Conservation (phyloP, 2,329 filamentous ascomycete genomes). For the Alternaria longipes region DNA sequence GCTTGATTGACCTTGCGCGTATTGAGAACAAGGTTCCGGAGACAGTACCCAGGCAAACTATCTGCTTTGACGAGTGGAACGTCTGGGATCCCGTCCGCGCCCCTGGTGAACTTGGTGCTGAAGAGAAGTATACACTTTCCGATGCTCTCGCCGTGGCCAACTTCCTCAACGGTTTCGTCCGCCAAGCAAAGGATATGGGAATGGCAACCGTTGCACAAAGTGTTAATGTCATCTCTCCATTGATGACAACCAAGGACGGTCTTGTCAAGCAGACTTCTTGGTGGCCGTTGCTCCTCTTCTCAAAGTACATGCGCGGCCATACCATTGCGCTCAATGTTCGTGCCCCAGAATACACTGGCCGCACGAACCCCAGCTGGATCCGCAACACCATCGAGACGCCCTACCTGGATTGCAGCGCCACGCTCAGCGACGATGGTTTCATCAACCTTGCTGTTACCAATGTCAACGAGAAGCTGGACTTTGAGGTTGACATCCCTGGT, state of each 20-base stretch:
- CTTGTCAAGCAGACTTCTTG: slow-evolving; percentile 76
- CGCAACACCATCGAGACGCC: slow-evolving; percentile 72
- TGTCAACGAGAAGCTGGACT: slow-evolving; percentile 67
- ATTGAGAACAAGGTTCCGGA: slow-evolving; percentile 72
- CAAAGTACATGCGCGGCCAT: slow-evolving; percentile 76
- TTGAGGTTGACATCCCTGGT: slow-evolving; percentile 68
- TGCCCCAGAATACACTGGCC: slow-evolving; percentile 70
- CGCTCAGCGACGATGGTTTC: slow-evolving; percentile 66
- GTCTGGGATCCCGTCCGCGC: slow-evolving; percentile 80
- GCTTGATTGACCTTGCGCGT: slow-evolving; percentile 76
- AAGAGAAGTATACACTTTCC: slow-evolving; percentile 75
- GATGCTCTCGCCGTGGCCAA: slow-evolving; percentile 78
- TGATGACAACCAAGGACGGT: slow-evolving; percentile 74
- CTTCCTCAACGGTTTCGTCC: slow-evolving; percentile 79
- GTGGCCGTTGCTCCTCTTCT: slow-evolving; percentile 77
- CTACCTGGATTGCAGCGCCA: slow-evolving; percentile 74
- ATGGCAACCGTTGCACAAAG: slow-evolving; percentile 83
- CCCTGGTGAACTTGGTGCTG: slow-evolving; percentile 74
- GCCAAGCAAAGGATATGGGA: slow-evolving; percentile 74
- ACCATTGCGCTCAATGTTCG: slow-evolving; percentile 73
- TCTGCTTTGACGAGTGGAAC: slow-evolving; percentile 89
- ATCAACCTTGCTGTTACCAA: slow-evolving; percentile 78
- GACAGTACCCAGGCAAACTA: slow-evolving; percentile 69
- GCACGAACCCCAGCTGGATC: slow-evolving; percentile 72
- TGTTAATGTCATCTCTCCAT: slow-evolving; percentile 79